Percentiles rank a stretch among this genome's conserved stretches.
Evolutionary conservation across 805 yeast genomes (phyloP).

Genomic region (Grigorovia transvaalensis): DNA sequence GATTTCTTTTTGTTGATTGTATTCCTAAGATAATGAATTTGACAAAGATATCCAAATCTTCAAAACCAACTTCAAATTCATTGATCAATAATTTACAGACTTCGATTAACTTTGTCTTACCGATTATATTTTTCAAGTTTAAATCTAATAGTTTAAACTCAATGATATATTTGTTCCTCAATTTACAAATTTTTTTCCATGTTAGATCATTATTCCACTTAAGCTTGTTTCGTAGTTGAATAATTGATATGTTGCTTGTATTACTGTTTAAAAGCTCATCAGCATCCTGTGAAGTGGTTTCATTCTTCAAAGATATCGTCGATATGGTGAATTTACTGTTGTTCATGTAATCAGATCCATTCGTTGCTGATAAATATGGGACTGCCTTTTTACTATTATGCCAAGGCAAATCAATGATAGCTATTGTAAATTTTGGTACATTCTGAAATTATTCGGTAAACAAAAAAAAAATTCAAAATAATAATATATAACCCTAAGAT

Average conservation of each 20-base stretch:
- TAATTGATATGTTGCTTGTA: neutral
- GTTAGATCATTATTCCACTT: neutral
- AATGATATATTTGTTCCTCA: neutral
- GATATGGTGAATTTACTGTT: neutral
- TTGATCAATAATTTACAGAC: slow-evolving; percentile 2
- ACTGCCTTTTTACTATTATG: no score
- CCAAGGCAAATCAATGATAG: no score
- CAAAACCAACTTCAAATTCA: slow-evolving; percentile 42
- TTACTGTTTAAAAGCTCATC: neutral
- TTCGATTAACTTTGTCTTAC: neutral
- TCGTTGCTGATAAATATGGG: neutral
- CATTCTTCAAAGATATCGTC: neutral
- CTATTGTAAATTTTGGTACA: no score
- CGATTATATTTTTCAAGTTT: neutral
- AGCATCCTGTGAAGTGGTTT: neutral
- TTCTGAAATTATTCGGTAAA: no score
- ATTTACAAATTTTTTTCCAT: neutral
- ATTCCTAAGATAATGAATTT: slow-evolving; percentile 86
- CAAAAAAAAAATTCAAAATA: no score
- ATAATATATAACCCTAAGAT: no score
- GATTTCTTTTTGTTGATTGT: slow-evolving; percentile 82
- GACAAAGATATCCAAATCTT: slow-evolving; percentile 41
- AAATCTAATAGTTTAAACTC: neutral
- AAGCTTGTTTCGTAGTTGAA: neutral
- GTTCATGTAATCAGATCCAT: neutral